Conservation (phyloP, 352 stramenopile genomes). For the Globisporangium cystogenes region DNA sequence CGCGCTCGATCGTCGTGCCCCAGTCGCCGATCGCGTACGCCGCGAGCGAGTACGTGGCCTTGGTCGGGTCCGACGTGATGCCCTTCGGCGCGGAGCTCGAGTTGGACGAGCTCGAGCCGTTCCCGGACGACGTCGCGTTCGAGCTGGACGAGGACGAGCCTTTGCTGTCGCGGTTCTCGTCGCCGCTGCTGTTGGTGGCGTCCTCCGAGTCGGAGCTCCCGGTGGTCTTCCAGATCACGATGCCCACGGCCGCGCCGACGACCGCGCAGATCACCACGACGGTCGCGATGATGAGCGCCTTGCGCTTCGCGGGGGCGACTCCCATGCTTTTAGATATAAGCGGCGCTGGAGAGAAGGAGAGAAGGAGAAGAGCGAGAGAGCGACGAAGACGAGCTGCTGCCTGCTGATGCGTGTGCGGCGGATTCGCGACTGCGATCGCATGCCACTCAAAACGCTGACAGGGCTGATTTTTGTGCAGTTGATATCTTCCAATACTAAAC, state of each 20-base stretch:
- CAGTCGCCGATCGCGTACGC: conserved; percentile 73
- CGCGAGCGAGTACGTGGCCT: conserved; percentile 42
- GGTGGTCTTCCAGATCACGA: conserved; percentile 34
- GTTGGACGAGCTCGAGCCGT: conserved; percentile 11
- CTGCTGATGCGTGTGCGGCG: neutral
- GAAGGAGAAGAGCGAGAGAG: too few species aligned
- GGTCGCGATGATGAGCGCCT: conserved; percentile 29
- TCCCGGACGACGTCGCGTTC: neutral
- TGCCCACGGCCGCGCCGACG: conserved; percentile 34
- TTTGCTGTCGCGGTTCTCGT: neutral
- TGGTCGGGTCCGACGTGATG: conserved; percentile 52
- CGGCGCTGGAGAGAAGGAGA: too few species aligned
- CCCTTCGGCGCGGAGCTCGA: conserved; percentile 14
- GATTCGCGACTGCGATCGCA: too few species aligned
- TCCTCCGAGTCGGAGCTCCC: conserved; percentile 19
- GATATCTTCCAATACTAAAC: too few species aligned
- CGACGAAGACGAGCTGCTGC: conserved; percentile 8
- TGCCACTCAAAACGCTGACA: too few species aligned
- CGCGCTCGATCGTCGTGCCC: conserved; percentile 47
- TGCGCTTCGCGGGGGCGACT: conserved; percentile 21
- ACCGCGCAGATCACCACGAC: conserved; percentile 40
- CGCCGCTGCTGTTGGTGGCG: conserved; percentile 6
- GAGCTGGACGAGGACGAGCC: too few species aligned
- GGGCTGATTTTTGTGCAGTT: too few species aligned
- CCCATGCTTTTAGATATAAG: neutral